phyloP scores from a whole-genome alignment of 2,329 filamentous ascomycete genomes.

The Hymenoscyphus fraxineus region DNA sequence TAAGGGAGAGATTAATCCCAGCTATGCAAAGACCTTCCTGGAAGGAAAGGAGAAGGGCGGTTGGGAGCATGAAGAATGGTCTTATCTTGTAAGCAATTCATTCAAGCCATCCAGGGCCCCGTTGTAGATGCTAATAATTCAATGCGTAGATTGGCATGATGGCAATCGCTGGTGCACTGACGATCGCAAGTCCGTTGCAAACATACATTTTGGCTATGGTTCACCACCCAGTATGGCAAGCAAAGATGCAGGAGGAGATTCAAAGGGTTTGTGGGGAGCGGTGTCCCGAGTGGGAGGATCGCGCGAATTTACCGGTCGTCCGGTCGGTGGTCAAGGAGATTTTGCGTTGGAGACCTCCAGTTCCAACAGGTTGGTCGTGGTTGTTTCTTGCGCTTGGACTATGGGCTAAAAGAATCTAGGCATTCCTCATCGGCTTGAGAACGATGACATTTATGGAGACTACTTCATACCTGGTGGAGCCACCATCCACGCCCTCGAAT shows the following conservation, averaged over 20 bases:
- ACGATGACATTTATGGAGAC: constrained; percentile 44
- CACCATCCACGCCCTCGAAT: constrained; percentile 47
- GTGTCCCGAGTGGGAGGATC: constrained; percentile 38
- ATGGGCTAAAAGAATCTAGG: constrained; percentile 32
- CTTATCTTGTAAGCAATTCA: constrained; percentile 33
- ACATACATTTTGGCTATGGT: constrained; percentile 39
- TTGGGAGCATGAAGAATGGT: constrained; percentile 39
- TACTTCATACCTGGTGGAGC: constrained; percentile 43
- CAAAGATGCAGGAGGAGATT: constrained; percentile 41
- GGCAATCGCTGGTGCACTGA: constrained; percentile 44
- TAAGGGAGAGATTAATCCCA: constrained; percentile 37
- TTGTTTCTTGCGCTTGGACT: constrained; percentile 19
- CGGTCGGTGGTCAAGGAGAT: constrained; percentile 41
- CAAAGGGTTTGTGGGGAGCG: constrained; percentile 40
- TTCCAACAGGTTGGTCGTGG: constrained; percentile 45
- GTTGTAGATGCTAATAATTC: not conserved
- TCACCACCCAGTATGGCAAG: constrained; percentile 42
- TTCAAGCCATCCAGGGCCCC: not conserved
- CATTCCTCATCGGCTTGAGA: constrained; percentile 38
- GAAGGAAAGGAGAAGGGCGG: constrained; percentile 37
- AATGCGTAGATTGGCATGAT: constrained; percentile 40
- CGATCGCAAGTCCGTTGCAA: constrained; percentile 36
- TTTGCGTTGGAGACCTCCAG: constrained; percentile 44
- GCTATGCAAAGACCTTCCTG: constrained; percentile 43
- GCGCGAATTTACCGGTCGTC: constrained; percentile 40